These are phyloP conservation scores for Neodidymelliopsis sp. DNA, from an alignment of 2,329 filamentous ascomycete species.

Conservation along the genomic window DNA sequence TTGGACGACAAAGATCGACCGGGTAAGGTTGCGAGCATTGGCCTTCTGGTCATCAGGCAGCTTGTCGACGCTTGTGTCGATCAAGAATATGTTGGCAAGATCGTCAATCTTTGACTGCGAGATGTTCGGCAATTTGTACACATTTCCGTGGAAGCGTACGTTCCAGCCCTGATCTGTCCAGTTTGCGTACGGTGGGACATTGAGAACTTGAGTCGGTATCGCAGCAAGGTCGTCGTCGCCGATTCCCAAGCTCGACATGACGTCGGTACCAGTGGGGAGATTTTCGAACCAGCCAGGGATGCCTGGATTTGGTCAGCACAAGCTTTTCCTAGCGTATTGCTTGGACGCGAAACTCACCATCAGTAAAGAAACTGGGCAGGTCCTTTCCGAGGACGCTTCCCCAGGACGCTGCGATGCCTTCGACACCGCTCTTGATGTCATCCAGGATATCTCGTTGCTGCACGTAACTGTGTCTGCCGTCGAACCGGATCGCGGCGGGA, in stretches of 20 bases:
- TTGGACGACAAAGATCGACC: slow-evolving; percentile 77
- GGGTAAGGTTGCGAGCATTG: slow-evolving; percentile 77
- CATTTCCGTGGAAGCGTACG: slow-evolving; percentile 77
- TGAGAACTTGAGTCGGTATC: slow-evolving; percentile 73
- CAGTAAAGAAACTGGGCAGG: slow-evolving; percentile 48
- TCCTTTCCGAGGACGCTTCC: slow-evolving; percentile 45
- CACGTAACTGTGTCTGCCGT: slow-evolving; percentile 41
- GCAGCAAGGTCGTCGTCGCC: slow-evolving; percentile 65
- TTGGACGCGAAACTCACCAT: slow-evolving; percentile 31
- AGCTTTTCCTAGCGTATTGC: slow-evolving; percentile 24
- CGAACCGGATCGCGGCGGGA: slow-evolving; percentile 44
- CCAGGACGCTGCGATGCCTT: slow-evolving; percentile 39
- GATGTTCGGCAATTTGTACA: slow-evolving; percentile 80
- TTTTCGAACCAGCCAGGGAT: slow-evolving; percentile 71
- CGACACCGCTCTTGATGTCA: slow-evolving; percentile 43
- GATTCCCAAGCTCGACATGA: slow-evolving; percentile 68
- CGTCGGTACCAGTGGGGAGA: slow-evolving; percentile 68
- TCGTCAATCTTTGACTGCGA: slow-evolving; percentile 69
- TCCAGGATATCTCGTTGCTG: slow-evolving; percentile 43
- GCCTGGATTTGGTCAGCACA: slow-evolving; percentile 43
- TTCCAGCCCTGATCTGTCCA: slow-evolving; percentile 82
- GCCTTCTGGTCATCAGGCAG: slow-evolving; percentile 66
- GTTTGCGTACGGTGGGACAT: slow-evolving; percentile 72
- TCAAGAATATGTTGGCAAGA: slow-evolving; percentile 74
- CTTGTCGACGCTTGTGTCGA: slow-evolving; percentile 67